Conservation (phyloP, 768 basidiomycete species). For the Lentinula lateritia region DNA sequence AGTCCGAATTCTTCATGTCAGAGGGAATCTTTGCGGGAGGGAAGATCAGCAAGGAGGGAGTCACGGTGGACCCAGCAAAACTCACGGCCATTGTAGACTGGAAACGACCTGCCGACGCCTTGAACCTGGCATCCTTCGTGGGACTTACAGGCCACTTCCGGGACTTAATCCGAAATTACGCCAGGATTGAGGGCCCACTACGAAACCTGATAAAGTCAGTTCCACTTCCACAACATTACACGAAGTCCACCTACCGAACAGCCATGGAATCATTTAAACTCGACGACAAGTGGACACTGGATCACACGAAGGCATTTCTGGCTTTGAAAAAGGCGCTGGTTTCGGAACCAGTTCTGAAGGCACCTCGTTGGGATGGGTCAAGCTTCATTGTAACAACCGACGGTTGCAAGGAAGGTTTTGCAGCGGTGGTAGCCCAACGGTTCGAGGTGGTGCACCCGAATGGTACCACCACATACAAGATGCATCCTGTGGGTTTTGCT, state of each 20-base stretch:
- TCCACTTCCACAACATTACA: background rate
- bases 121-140: too few species aligned
- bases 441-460: constrained; percentile 10
- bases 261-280: background rate
- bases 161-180: too few species aligned
- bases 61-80: too few species aligned
- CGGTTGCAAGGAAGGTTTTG: too few species aligned
- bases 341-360: constrained; percentile 24
- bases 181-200: too few species aligned
- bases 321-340: constrained; percentile 24
- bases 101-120: too few species aligned
- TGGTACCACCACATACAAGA: constrained; percentile 23
- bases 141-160: too few species aligned
- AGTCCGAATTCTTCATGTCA: too few species aligned
- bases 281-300: constrained; percentile 16
- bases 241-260: background rate
- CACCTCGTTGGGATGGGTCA: constrained; percentile 6
- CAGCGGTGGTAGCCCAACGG: constrained; percentile 16
- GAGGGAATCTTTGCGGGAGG: too few species aligned
- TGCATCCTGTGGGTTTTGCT: constrained; percentile 18
- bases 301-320: background rate
- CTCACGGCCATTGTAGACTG: too few species aligned
- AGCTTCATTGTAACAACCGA: too few species aligned
- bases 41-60: too few species aligned
- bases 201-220: constrained; percentile 11